These are phyloP conservation scores for Phytophthora cryptogea DNA, from an alignment of 352 stramenopile genomes.

Conservation along the genomic window DNA sequence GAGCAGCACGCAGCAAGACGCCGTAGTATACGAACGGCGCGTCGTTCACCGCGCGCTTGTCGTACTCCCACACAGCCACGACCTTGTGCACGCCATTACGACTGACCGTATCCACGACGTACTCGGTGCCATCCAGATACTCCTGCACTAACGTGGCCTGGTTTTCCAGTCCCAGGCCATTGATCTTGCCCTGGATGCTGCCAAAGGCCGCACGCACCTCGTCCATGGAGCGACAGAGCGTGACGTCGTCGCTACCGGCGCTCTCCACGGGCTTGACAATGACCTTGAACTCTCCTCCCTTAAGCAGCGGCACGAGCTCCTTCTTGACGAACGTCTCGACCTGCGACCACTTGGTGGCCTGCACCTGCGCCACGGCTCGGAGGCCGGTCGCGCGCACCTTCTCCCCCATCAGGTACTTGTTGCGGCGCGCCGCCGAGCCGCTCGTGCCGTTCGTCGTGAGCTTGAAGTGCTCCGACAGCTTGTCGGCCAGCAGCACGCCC, in stretches of 20 bases:
- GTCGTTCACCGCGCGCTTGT: conserved; percentile 94
- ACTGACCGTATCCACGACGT: conserved; percentile 96
- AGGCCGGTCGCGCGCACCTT: conserved; percentile 73
- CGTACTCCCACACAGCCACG: conserved; percentile 96
- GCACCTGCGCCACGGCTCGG: conserved; percentile 79
- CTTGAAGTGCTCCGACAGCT: conserved; percentile 86
- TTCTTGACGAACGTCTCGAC: conserved; percentile 83
- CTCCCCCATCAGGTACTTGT: conserved; percentile 91
- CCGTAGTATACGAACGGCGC: conserved; percentile 96
- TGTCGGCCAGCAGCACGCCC: conserved; percentile 91
- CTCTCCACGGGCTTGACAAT: conserved; percentile 95
- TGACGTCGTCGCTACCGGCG: conserved; percentile 94
- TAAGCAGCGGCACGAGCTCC: conserved; percentile 44
- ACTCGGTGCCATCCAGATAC: conserved; percentile 94
- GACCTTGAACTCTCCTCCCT: conserved; percentile 55
- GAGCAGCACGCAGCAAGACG: conserved; percentile 67
- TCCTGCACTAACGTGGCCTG: conserved; percentile 94
- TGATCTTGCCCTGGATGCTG: conserved; percentile 92
- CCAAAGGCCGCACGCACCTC: conserved; percentile 91
- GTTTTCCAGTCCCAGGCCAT: conserved; percentile 86
- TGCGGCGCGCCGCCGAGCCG: conserved; percentile 82
- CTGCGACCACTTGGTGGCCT: conserved; percentile 79
- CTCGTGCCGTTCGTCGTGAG: conserved; percentile 87
- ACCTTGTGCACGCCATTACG: conserved; percentile 94
- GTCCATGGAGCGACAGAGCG: conserved; percentile 89